phyloP scores from a whole-genome alignment of 164 flowering plant genomes.

The Taxillus chinensis region DNA sequence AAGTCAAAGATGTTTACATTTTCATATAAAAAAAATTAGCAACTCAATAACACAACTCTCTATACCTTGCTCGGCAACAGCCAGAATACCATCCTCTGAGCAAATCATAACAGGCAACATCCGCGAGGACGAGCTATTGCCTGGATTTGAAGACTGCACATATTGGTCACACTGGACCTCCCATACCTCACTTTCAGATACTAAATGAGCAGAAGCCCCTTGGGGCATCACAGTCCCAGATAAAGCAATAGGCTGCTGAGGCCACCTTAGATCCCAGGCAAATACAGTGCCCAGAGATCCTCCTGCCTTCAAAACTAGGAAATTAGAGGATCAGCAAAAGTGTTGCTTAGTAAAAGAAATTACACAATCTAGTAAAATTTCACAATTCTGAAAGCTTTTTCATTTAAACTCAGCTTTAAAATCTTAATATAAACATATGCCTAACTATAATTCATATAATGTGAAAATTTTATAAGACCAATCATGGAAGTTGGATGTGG shows the following conservation, averaged over 20 bases:
- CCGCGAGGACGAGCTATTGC: constrained; percentile 35
- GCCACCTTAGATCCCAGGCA: constrained; percentile 91
- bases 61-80: constrained; percentile 75
- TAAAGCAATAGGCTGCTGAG: constrained; percentile 55
- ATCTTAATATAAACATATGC: too few species aligned
- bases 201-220: constrained; percentile 18
- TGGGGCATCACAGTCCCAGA: constrained; percentile 34
- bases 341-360: not conserved
- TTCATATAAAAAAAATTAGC: not conserved
- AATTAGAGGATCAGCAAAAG: not conserved
- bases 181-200: constrained; percentile 84
- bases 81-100: constrained; percentile 91
- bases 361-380: too few species aligned
- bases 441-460: too few species aligned
- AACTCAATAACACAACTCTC: not conserved
- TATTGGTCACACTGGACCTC: constrained; percentile 72
- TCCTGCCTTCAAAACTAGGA: constrained; percentile 54
- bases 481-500: too few species aligned
- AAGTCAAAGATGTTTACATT: not conserved
- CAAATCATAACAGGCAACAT: constrained; percentile 77
- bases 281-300: constrained; percentile 86
- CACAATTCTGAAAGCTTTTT: too few species aligned
- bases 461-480: too few species aligned
- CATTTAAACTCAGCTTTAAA: too few species aligned
- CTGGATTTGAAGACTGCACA: constrained; percentile 32